These are phyloP conservation scores for Mycosarcoma mackinlayi DNA, from an alignment of 1,284 basidiomycete species.

Conservation along the genomic window DNA sequence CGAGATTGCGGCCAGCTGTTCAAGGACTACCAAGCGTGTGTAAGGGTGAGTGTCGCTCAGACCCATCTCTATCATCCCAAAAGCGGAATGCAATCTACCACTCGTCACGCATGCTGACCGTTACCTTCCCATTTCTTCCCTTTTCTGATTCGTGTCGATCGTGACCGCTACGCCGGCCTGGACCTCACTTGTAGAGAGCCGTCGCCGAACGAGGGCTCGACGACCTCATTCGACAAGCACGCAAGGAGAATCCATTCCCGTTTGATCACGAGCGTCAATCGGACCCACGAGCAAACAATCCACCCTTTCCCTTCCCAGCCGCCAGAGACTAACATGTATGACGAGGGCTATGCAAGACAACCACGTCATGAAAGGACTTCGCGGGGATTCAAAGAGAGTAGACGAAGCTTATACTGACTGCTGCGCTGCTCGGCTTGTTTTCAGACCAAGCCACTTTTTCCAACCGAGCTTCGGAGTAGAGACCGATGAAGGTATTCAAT, in stretches of 20 bases:
- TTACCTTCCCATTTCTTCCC: background rate
- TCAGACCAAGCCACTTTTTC: no score
- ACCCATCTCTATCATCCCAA: no score
- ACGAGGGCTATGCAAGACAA: no score
- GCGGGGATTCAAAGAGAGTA: no score
- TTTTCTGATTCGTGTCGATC: no score
- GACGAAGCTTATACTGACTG: no score
- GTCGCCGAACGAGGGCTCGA: slow-evolving; percentile 82
- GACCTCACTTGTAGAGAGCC: slow-evolving; percentile 74
- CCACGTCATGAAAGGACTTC: no score
- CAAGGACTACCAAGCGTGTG: slow-evolving; percentile 80
- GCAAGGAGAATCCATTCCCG: slow-evolving; percentile 69
- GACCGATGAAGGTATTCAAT: no score
- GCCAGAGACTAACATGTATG: slow-evolving; percentile 26
- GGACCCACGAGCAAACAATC: slow-evolving; percentile 40
- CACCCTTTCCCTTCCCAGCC: slow-evolving; percentile 60
- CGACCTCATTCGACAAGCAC: slow-evolving; percentile 80
- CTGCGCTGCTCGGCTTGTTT: no score
- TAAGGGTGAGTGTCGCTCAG: slow-evolving; percentile 78
- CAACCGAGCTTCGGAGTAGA: no score
- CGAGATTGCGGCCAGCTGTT: slow-evolving; percentile 82
- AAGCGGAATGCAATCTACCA: background rate
- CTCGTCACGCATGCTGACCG: background rate
- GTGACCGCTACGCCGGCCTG: background rate
- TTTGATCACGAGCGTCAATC: slow-evolving; percentile 48